Percentiles rank a stretch among this genome's conserved stretches.
These are phyloP conservation scores for Craterostigma plantagineum DNA, from an alignment of 257 asterid genomes.

Conservation along the genomic window DNA sequence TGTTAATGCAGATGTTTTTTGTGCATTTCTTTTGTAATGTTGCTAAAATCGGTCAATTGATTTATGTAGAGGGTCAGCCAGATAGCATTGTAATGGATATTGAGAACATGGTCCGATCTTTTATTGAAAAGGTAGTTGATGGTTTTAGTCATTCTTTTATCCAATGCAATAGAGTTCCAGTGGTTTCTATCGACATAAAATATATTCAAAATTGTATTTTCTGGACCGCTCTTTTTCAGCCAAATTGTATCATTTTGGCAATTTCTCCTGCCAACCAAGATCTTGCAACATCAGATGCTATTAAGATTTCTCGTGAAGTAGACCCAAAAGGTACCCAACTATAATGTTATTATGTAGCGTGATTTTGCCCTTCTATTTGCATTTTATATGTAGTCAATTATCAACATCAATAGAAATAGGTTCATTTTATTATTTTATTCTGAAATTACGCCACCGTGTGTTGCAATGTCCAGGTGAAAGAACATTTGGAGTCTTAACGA, in stretches of 20 bases:
- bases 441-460: slow-evolving; percentile 9
- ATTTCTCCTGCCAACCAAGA: slow-evolving; percentile 95
- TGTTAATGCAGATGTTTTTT: slow-evolving; percentile 7
- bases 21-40: slow-evolving; percentile 1
- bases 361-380: slow-evolving; percentile 1
- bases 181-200: slow-evolving; percentile 5
- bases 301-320: slow-evolving; percentile 78
- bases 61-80: slow-evolving; percentile 67
- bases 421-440: no score
- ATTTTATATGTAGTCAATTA: background rate
- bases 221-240: slow-evolving; percentile 28
- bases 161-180: background rate
- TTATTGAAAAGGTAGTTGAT: slow-evolving; percentile 73
- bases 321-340: slow-evolving; percentile 59
- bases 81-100: slow-evolving; percentile 82
- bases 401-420: no score
- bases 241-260: slow-evolving; percentile 73
- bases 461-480: slow-evolving; percentile 56
- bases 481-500: slow-evolving; percentile 76
- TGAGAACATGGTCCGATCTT: slow-evolving; percentile 89
- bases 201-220: background rate
- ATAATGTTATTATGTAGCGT: slow-evolving; percentile 1
- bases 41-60: background rate
- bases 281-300: slow-evolving; percentile 87
- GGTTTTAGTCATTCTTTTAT: slow-evolving; percentile 1